Percentiles rank a stretch among this genome's conserved stretches.
These are phyloP conservation scores for Phytophthora niederhauseri DNA, from an alignment of 352 stramenopile species.

Conservation along the genomic window DNA sequence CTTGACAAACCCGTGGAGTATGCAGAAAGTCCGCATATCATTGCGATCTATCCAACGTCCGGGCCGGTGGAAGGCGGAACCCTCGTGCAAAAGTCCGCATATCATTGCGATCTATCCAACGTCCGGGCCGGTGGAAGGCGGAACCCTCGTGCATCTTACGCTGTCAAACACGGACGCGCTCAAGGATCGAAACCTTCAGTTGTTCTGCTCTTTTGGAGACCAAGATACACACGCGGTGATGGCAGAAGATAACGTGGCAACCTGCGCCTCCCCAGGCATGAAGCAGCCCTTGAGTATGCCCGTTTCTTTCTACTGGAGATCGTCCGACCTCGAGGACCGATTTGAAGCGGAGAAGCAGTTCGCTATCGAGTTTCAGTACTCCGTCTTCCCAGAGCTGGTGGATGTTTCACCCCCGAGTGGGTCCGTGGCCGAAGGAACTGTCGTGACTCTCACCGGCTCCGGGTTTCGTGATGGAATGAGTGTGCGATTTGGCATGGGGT, in stretches of 20 bases:
- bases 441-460: constrained; percentile 33
- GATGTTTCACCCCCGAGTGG: constrained; percentile 25
- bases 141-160: constrained; percentile 36
- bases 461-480: constrained; percentile 33
- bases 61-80: constrained; percentile 44
- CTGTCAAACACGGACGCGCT: constrained; percentile 20
- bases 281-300: constrained; percentile 5
- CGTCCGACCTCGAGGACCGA: constrained; percentile 19
- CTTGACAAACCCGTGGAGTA: constrained; percentile 17
- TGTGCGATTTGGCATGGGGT: constrained; percentile 32
- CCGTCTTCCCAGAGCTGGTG: constrained; percentile 23
- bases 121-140: constrained; percentile 36
- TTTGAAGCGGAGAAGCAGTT: constrained; percentile 15
- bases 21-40: constrained; percentile 28
- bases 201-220: constrained; percentile 50
- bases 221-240: constrained; percentile 30
- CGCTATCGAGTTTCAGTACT: constrained; percentile 35
- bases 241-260: constrained; percentile 13
- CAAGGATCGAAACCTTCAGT: neutral
- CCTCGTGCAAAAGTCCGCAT: constrained; percentile 18
- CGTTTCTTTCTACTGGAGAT: constrained; percentile 41
- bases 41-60: constrained; percentile 27
- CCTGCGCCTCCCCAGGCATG: constrained; percentile 28
- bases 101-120: constrained; percentile 35
- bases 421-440: constrained; percentile 28